Evolutionary conservation across 1,284 basidiomycete genomes (phyloP), one percentile per base, ranked within the genome.

Genomic region (Coniferiporia sulphurascens): DNA sequence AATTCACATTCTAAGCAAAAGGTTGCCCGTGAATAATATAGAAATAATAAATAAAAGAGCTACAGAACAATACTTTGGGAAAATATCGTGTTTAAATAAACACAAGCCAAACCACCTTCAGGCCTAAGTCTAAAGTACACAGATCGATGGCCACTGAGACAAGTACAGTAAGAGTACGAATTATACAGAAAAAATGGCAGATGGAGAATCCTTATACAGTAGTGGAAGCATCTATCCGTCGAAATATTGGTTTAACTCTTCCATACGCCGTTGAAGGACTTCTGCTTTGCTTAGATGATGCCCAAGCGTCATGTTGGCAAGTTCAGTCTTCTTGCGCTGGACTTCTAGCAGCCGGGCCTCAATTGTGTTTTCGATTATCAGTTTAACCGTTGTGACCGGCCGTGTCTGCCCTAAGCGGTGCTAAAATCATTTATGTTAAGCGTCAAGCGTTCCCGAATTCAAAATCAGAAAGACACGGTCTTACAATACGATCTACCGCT

Each of bases 331-430:
- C 78, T 95, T 93, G 72, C 82, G 83, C 77, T 99, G 97, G 17
- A 99, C 94, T 72, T 93, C 86, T 48, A 93, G 78, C 63, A 95
- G 78, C 55, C 86, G 84, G 59, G 89, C 87, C 74, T 99, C 97
- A 70, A 99, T 97, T 32, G 93, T 90, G 68, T 94, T 85, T 69
- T 93, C 87, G 66, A 99, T 94, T 70, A 99, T 91, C 60, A 95
- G 82, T 70, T 96, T 95, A 69, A 95, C 81, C 0, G 95, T 95
- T 9, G 86, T 88, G 8, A 99, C 97, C 0, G 93, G 89, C 55
- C 86, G 82, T 3, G 88, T 95, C 72, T 99, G 97, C 32, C 95
- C 95, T 55, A 98, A 80, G 58, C 95, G 94, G 73, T 98, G 94
- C 88, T 90, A 63, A 22, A 64, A 38, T 52, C 51, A 4, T 62